Evolutionary conservation across 164 flowering plant genomes (phyloP).

Genomic region (Berberis vulgaris): DNA sequence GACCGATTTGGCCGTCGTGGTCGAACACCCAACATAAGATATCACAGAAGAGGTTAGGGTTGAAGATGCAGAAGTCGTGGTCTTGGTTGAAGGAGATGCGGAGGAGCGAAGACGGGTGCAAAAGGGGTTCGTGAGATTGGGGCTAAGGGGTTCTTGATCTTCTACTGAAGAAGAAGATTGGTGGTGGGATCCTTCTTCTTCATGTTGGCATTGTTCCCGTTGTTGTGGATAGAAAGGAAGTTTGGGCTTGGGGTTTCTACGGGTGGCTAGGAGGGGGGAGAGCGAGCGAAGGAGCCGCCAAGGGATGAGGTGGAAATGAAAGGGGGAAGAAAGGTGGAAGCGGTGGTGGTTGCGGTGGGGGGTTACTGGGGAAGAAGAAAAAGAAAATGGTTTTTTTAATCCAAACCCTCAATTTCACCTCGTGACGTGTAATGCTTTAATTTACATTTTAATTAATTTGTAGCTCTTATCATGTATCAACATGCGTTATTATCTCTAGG

Average conservation of each 20-base stretch:
- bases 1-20: constrained; percentile 35
- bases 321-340: no score
- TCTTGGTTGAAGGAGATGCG: constrained; percentile 71
- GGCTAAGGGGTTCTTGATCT: background rate
- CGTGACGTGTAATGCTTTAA: no score
- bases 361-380: no score
- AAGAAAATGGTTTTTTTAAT: no score
- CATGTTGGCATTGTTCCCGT: background rate
- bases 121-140: constrained; percentile 2
- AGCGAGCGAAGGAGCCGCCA: constrained; percentile 2
- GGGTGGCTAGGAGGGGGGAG: background rate
- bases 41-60: constrained; percentile 50
- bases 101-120: constrained; percentile 23
- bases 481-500: no score
- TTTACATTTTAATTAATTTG: no score
- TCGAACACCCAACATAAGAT: constrained; percentile 50
- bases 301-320: background rate
- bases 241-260: background rate
- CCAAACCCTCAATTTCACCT: no score
- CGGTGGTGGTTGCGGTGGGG: no score
- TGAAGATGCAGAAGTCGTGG: constrained; percentile 52
- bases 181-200: background rate
- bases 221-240: background rate
- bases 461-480: no score
- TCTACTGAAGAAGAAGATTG: background rate